phyloP scores from a whole-genome alignment of 352 stramenopile species.

The Pythium scleroteichum region DNA sequence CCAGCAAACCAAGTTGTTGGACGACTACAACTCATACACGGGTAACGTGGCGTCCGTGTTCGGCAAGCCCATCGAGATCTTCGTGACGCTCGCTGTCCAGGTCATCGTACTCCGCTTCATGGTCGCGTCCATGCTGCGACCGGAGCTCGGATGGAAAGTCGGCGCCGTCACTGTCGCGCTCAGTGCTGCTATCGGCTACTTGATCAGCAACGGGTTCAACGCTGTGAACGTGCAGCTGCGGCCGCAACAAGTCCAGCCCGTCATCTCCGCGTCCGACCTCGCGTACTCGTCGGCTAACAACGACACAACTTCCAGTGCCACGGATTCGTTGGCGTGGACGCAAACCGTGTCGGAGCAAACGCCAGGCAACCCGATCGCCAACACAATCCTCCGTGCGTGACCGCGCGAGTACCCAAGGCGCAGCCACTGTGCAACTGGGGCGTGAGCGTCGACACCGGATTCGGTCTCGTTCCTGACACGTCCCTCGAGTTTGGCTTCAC shows the following conservation, averaged over 20 bases:
- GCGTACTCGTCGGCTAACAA: background rate
- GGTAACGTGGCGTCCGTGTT: conserved; percentile 9
- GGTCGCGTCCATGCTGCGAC: background rate
- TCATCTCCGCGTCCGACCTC: conserved; percentile 1
- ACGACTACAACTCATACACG: conserved; percentile 20
- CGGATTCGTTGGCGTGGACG: background rate
- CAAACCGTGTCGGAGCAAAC: background rate
- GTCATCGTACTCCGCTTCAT: conserved; percentile 8
- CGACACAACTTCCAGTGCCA: too few relatives aligned
- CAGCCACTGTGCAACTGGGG: conserved; percentile 1
- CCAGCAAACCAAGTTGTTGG: conserved; percentile 18
- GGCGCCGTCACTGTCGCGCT: background rate
- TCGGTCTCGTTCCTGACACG: too few relatives aligned
- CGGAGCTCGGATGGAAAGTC: background rate
- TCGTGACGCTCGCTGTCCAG: conserved; percentile 7
- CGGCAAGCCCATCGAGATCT: background rate
- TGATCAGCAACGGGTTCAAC: conserved; percentile 17
- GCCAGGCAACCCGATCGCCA: background rate
- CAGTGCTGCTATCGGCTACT: background rate
- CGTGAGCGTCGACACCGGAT: background rate
- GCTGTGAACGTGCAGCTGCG: conserved; percentile 21
- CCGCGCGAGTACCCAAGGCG: background rate
- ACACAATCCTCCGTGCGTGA: too few relatives aligned
- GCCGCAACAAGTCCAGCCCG: background rate
- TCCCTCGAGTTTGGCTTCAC: conserved; percentile 4